Base-by-base conservation (phyloP, 306 rosid genomes). In the Acacia melanoxylon region DNA sequence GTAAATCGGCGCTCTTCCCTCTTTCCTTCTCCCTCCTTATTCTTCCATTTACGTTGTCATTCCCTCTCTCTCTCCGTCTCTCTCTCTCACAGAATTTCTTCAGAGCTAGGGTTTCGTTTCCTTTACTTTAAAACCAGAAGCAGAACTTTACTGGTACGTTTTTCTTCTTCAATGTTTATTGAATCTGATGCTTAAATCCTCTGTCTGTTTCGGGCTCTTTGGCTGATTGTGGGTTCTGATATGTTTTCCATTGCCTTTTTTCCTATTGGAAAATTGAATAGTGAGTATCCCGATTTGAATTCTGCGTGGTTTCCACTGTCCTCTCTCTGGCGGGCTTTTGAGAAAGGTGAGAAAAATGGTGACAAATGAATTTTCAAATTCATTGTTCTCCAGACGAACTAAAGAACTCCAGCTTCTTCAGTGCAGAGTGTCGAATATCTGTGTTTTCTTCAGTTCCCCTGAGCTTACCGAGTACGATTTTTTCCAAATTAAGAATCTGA, bases 51-150 rank as follows among this genome's bases (percentile, higher is more conserved):
- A 37, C 82, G 8, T 76, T 79, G 27, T 37, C 29, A 59, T 84
- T 82, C 48, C 25, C 59, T 81, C 83, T 68, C 79, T 74, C 62
- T 35, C 41, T 5, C 7, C 1, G 8, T 1, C 1, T 78, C 82
- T 83, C 79, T 35, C 72, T 37, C 72, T 78, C 83, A 77, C 45
- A 59, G 83, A 74, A 84, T 86, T 83, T 85, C 74, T 80, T 71
- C 91, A 66, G 75, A 72, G 82, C 81, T 89, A 85, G 90, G 97
- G 89, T 92, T 95, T 83, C 92, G 83, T 84, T 78, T 81, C 83
- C 87, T 88, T 84, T 85, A 84, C 97, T 90, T 85, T 80, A 31
- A 90, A 89, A 74, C 80, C 87, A 45, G 29, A 63, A 75, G 44
- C 79, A 8, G 10, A 62, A 79, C 88, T 72, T 83, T 84, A 37